These are phyloP conservation scores for Paxillus ammoniavirescens DNA, from an alignment of 768 basidiomycete species.

Conservation along the genomic window DNA sequence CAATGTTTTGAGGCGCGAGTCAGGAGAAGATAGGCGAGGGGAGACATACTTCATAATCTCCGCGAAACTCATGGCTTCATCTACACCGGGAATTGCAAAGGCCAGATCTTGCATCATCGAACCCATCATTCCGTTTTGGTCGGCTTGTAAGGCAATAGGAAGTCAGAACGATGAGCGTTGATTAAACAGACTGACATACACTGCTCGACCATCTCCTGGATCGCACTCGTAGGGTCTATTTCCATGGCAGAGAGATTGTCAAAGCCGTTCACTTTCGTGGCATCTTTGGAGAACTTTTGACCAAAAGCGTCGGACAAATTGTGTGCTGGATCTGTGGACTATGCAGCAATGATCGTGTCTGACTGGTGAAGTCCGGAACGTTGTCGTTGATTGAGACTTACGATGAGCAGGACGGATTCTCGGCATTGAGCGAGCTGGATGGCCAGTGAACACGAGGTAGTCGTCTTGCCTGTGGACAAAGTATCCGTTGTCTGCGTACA, in stretches of 20 bases:
- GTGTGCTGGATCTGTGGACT: constrained; percentile 99
- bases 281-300: constrained; percentile 99
- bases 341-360: background rate
- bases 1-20: background rate
- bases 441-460: constrained; percentile 96
- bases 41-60: constrained; percentile 96
- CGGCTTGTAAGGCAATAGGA: constrained; percentile 46
- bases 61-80: constrained; percentile 99
- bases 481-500: background rate
- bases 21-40: background rate
- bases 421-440: constrained; percentile 89
- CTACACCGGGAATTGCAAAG: constrained; percentile 98
- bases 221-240: constrained; percentile 96
- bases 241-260: constrained; percentile 98
- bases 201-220: constrained; percentile 99
- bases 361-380: background rate
- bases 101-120: constrained; percentile 99
- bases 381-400: constrained; percentile 37
- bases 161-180: background rate
- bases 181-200: constrained; percentile 48
- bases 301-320: constrained; percentile 98
- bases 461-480: constrained; percentile 79
- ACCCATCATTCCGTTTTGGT: constrained; percentile 93
- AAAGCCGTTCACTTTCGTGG: constrained; percentile 96
- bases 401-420: constrained; percentile 96